Base-by-base conservation (phyloP, 345 rosid genomes). In the Dipteronia dyeriana region DNA sequence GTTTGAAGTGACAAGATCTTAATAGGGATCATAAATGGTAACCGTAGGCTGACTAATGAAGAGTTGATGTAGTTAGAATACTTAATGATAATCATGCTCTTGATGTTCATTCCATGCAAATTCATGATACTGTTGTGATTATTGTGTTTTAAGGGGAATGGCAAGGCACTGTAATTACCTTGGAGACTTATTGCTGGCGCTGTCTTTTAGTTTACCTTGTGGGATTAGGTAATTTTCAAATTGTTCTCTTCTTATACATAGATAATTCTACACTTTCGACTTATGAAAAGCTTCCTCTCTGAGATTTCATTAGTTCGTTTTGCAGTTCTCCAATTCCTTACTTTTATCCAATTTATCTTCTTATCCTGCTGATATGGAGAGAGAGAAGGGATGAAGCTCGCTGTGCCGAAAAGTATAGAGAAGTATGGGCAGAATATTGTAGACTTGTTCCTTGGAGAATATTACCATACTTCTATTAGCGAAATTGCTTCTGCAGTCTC, bases 151-250 rank as follows among this genome's bases (percentile, higher is more conserved):
- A 79, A 96, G 97, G 98, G 99, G 99, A 66, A 88, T 94, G 38
- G 97, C 98, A 61, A 92, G 99, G 88, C 99, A 96, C 76, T 92
- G 92, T 75, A 96, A 96, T 78, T 96, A 96, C 84, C 98, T 96
- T 20, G 98, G 98, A 31, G 98, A 96, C 84, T 78, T 94, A 83
- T 78, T 92, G 91, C 88, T 96, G 82, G 97, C 97, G 43, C 87
- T 94, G 43, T 94, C 99, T 67, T 93, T 96, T 86, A 89, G 98
- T 84, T 88, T 96, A 64, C 97, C 98, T 61, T 96, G 98, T 59
- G 97, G 98, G 71, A 81, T 88, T 79, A 89, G 96, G 99, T 95
- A 85, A 53, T 43, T 71, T 65, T 60, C 75, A 25, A 62, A 25
- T 25, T 38, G 41, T 25, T 74, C 12, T 23, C 12, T 16, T 3